A percentile compares a stretch with the other conserved stretches of the same genome.
phyloP scores from a whole-genome alignment of 768 basidiomycete species.

The Lactarius hatsudake region DNA sequence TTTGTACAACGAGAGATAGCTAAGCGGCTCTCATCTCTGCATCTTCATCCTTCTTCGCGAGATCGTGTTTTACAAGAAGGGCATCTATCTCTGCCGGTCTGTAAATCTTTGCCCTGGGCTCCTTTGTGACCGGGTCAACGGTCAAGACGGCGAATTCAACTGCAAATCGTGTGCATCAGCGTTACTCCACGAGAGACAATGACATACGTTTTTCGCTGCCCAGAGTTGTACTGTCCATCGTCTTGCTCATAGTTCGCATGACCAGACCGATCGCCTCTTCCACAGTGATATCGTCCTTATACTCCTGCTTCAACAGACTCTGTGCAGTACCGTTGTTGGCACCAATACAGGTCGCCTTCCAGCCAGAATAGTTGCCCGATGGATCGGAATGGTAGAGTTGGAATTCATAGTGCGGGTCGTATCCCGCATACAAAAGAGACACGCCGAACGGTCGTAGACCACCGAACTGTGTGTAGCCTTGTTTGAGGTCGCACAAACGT shows the following conservation, averaged over 20 bases:
- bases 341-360: slow-evolving; percentile 99
- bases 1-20: slow-evolving; percentile 26
- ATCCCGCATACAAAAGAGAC: slow-evolving; percentile 93
- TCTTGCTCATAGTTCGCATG: slow-evolving; percentile 96
- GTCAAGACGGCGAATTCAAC: slow-evolving; percentile 97
- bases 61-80: slow-evolving; percentile 69
- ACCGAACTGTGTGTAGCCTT: slow-evolving; percentile 97
- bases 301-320: slow-evolving; percentile 95
- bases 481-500: slow-evolving; percentile 93
- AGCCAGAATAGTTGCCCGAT: slow-evolving; percentile 96
- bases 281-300: slow-evolving; percentile 89
- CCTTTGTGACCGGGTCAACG: slow-evolving; percentile 69
- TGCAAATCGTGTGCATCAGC: slow-evolving; percentile 34
- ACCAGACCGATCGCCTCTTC: slow-evolving; percentile 92
- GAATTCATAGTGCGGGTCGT: slow-evolving; percentile 93
- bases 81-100: slow-evolving; percentile 85
- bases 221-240: slow-evolving; percentile 97
- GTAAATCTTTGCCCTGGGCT: slow-evolving; percentile 90
- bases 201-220: slow-evolving; percentile 91
- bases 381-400: slow-evolving; percentile 99
- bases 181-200: slow-evolving; percentile 12
- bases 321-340: slow-evolving; percentile 97
- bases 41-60: slow-evolving; percentile 87
- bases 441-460: slow-evolving; percentile 98
- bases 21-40: slow-evolving; percentile 65